Conservation (phyloP, 192 early-diverging fungal species). For the Backusella australiensis region DNA sequence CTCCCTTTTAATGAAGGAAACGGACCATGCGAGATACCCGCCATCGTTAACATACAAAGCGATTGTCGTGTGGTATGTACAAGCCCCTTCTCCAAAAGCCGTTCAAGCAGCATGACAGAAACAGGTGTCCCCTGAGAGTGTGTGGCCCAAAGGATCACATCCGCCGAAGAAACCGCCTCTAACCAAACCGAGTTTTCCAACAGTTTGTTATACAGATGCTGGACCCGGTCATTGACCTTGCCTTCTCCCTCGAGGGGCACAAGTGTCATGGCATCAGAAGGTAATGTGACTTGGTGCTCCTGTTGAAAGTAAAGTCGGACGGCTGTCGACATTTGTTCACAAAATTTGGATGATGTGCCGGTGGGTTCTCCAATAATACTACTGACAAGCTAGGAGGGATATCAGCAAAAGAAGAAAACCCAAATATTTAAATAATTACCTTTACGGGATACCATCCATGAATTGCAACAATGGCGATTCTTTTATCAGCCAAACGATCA, state of each 20-base stretch:
- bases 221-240: slow-evolving; percentile 81
- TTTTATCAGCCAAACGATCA: slow-evolving; percentile 37
- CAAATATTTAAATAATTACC: slow-evolving; percentile 19
- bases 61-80: slow-evolving; percentile 70
- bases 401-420: not conserved
- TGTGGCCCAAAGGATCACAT: slow-evolving; percentile 85
- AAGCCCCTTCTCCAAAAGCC: slow-evolving; percentile 69
- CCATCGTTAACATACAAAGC: slow-evolving; percentile 85
- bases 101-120: slow-evolving; percentile 70
- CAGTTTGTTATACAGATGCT: slow-evolving; percentile 76
- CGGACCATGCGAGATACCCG: slow-evolving; percentile 89
- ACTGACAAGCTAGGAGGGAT: slow-evolving; percentile 45
- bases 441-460: slow-evolving; percentile 91
- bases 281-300: slow-evolving; percentile 48
- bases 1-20: slow-evolving; percentile 82
- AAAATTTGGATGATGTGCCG: slow-evolving; percentile 87
- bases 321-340: slow-evolving; percentile 81
- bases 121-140: slow-evolving; percentile 96
- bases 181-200: slow-evolving; percentile 48
- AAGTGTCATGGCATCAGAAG: slow-evolving; percentile 56
- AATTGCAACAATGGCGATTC: slow-evolving; percentile 78
- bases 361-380: slow-evolving; percentile 91
- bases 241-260: slow-evolving; percentile 94
- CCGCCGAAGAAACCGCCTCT: slow-evolving; percentile 53
- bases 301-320: slow-evolving; percentile 51